Conservation (phyloP, 148 eudicot species). For the Cornus florida region DNA sequence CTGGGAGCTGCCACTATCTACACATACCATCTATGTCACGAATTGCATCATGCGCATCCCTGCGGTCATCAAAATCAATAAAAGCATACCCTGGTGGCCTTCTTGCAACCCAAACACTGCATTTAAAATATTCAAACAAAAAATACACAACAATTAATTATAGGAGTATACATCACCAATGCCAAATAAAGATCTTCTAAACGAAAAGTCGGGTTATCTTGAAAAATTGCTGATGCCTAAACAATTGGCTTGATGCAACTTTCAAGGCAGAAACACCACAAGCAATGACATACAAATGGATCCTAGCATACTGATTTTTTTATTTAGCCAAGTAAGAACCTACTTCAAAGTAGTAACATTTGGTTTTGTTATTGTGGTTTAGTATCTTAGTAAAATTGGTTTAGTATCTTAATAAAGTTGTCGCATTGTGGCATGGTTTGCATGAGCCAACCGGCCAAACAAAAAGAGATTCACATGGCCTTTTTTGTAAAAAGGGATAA, state of each 20-base stretch:
- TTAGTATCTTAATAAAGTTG: too few species aligned
- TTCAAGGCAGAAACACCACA: neutral
- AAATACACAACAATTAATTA: neutral
- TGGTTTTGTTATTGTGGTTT: too few species aligned
- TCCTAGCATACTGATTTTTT: too few species aligned
- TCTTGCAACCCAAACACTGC: constrained; percentile 98
- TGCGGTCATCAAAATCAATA: constrained; percentile 82
- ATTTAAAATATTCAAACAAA: constrained; percentile 3
- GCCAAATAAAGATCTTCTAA: neutral
- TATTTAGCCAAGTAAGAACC: too few species aligned
- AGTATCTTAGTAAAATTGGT: too few species aligned
- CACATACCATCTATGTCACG: constrained; percentile 73
- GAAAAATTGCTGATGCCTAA: neutral
- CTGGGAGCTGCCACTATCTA: neutral
- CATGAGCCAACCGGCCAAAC: too few species aligned
- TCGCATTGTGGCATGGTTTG: too few species aligned
- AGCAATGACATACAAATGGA: neutral
- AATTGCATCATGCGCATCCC: constrained; percentile 94
- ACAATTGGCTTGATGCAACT: neutral
- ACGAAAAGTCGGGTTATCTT: neutral
- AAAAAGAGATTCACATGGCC: too few species aligned
- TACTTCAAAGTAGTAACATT: too few species aligned
- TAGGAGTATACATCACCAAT: neutral
- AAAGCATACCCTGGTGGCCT: constrained; percentile 98
- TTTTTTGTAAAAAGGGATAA: too few species aligned